Conservation (phyloP, 2,329 filamentous ascomycete species). For the Aspergillus thermomutatus region DNA sequence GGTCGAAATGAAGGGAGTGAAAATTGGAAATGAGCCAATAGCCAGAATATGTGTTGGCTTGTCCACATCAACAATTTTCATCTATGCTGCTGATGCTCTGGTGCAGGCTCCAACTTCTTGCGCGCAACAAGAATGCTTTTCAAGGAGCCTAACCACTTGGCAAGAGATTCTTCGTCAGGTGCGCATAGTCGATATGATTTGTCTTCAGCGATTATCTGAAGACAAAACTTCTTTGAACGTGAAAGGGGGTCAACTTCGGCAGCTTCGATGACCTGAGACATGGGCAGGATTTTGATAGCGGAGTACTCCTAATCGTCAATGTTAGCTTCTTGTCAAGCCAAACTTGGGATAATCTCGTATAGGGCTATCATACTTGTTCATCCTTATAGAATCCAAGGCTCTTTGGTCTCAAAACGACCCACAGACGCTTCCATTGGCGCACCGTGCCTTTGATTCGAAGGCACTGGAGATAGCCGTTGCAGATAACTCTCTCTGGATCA, state of each 20-base stretch:
- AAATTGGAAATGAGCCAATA: background rate
- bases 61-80: background rate
- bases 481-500: constrained; percentile 85
- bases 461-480: constrained; percentile 85
- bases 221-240: constrained; percentile 77
- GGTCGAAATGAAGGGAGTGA: background rate
- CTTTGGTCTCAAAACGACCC: constrained; percentile 83
- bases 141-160: constrained; percentile 82
- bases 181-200: constrained; percentile 77
- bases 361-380: constrained; percentile 48
- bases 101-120: constrained; percentile 29
- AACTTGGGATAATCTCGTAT: background rate
- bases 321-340: constrained; percentile 1
- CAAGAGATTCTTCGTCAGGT: constrained; percentile 73
- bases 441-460: constrained; percentile 77
- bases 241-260: constrained; percentile 89
- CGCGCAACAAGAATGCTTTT: constrained; percentile 61
- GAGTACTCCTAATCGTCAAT: constrained; percentile 66
- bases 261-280: constrained; percentile 77
- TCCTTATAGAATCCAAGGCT: constrained; percentile 91
- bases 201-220: constrained; percentile 93
- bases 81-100: constrained; percentile 9
- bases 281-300: constrained; percentile 74
- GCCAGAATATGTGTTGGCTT: background rate
- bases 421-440: constrained; percentile 90